Conservation (phyloP, 768 basidiomycete genomes). For the Phylloporus arenicola region DNA sequence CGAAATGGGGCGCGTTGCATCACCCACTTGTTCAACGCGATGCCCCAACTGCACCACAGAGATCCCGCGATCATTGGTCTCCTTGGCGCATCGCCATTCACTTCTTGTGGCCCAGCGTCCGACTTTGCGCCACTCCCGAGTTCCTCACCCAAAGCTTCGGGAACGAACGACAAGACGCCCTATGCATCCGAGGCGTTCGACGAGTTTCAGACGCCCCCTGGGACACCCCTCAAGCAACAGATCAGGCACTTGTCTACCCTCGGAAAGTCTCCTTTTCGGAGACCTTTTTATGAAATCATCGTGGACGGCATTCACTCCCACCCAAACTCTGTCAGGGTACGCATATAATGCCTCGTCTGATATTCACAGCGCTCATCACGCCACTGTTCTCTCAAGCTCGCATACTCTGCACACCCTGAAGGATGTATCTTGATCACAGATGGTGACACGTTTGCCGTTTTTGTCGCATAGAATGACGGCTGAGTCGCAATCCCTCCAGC, state of each 20-base stretch:
- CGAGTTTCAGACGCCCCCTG: slow-evolving; percentile 52
- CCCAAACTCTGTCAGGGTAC: slow-evolving; percentile 81
- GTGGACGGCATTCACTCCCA: slow-evolving; percentile 91
- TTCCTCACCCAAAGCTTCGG: slow-evolving; percentile 10
- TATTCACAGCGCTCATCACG: neutral
- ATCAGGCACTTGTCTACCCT: slow-evolving; percentile 32
- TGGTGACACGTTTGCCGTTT: slow-evolving; percentile 42
- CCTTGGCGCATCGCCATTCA: slow-evolving; percentile 68
- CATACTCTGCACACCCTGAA: slow-evolving; percentile 77
- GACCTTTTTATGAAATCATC: slow-evolving; percentile 86
- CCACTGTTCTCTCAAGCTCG: slow-evolving; percentile 44
- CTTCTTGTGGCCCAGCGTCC: slow-evolving; percentile 39
- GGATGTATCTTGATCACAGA: slow-evolving; percentile 89
- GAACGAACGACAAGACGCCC: slow-evolving; percentile 14
- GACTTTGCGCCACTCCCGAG: slow-evolving; percentile 20
- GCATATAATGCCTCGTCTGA: slow-evolving; percentile 19
- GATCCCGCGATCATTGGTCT: slow-evolving; percentile 91
- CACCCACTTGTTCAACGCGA: slow-evolving; percentile 91
- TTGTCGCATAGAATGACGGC: neutral
- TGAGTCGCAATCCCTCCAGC: slow-evolving; percentile 39
- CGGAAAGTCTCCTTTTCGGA: slow-evolving; percentile 44
- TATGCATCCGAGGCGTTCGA: slow-evolving; percentile 59
- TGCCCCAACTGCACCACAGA: slow-evolving; percentile 85
- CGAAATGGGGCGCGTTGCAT: slow-evolving; percentile 74
- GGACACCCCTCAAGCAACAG: slow-evolving; percentile 36